phyloP scores from a whole-genome alignment of 2,329 filamentous ascomycete species.

The Fusarium kyushuense region DNA sequence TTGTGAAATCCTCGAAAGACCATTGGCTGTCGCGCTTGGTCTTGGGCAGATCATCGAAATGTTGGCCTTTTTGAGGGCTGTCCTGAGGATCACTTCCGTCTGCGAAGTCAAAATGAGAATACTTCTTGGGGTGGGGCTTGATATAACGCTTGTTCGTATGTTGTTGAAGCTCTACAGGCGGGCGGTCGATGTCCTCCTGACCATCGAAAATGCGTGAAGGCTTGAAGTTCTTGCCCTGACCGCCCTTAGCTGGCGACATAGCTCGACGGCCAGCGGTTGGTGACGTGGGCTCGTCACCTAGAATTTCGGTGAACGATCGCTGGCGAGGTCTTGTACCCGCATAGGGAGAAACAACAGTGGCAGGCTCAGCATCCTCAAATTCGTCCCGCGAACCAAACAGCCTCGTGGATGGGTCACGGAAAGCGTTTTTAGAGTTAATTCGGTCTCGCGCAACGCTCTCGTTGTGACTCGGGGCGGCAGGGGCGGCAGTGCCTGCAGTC shows the following conservation, averaged over 20 bases:
- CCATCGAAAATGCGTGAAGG: conserved; percentile 74
- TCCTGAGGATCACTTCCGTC: conserved; percentile 70
- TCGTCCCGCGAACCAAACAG: conserved; percentile 79
- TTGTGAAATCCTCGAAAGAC: conserved; percentile 89
- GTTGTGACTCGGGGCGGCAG: conserved; percentile 51
- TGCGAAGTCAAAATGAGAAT: conserved; percentile 85
- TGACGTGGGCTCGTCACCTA: conserved; percentile 67
- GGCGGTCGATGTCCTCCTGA: conserved; percentile 55
- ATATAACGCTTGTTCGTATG: conserved; percentile 59
- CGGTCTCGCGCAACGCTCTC: conserved; percentile 60
- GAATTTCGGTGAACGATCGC: conserved; percentile 80
- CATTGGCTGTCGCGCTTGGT: conserved; percentile 80
- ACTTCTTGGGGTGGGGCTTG: conserved; percentile 82
- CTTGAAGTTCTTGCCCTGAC: conserved; percentile 71
- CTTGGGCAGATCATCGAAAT: conserved; percentile 59
- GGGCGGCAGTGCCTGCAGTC: conserved; percentile 55
- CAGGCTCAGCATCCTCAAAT: conserved; percentile 62
- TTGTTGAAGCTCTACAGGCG: conserved; percentile 58
- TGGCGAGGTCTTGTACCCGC: conserved; percentile 70
- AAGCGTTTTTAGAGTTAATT: conserved; percentile 64
- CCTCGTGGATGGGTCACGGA: conserved; percentile 75
- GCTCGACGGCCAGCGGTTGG: conserved; percentile 61
- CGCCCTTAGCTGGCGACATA: conserved; percentile 63
- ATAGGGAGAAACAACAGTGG: conserved; percentile 69
- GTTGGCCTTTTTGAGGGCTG: conserved; percentile 56